phyloP scores from a whole-genome alignment of 2,329 filamentous ascomycete species.

The Pestalotiopsis sp. region DNA sequence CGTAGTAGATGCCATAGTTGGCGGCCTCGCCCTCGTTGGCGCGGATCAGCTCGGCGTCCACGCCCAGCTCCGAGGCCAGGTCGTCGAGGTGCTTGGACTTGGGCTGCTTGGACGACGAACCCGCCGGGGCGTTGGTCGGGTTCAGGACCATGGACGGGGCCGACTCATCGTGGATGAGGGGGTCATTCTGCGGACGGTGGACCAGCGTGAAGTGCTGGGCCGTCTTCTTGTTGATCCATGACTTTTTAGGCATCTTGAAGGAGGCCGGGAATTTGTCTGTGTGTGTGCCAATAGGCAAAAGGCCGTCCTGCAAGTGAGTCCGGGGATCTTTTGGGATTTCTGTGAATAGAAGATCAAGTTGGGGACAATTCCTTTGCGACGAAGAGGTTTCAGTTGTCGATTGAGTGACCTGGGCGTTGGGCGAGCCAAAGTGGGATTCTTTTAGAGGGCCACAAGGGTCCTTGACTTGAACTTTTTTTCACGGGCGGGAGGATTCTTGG shows the following conservation, averaged over 20 bases:
- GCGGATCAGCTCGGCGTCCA: slow-evolving; percentile 67
- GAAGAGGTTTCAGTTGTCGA: not conserved
- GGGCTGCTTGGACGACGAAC: slow-evolving; percentile 49
- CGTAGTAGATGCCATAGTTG: slow-evolving; percentile 89
- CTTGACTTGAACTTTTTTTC: slow-evolving; percentile 7
- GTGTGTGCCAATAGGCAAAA: not conserved
- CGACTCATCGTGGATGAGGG: slow-evolving; percentile 88
- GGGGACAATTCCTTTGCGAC: not conserved
- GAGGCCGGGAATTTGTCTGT: not conserved
- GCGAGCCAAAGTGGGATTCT: slow-evolving; percentile 1
- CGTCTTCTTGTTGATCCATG: slow-evolving; percentile 73
- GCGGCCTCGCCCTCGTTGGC: slow-evolving; percentile 96
- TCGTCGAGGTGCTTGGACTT: slow-evolving; percentile 69
- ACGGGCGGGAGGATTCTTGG: not conserved
- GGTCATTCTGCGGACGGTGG: slow-evolving; percentile 95
- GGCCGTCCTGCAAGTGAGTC: not conserved
- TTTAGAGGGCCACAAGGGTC: not conserved
- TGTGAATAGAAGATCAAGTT: not conserved
- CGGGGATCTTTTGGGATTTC: no score
- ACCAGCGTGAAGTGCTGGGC: slow-evolving; percentile 94
- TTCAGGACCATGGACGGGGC: slow-evolving; percentile 92
- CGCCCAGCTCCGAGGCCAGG: slow-evolving; percentile 74
- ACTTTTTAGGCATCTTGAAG: slow-evolving; percentile 12
- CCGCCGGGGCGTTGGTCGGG: slow-evolving; percentile 57
- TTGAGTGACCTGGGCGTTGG: not conserved